These are phyloP conservation scores for Vicia faba DNA, from an alignment of 306 rosid genomes.

Conservation along the genomic window DNA sequence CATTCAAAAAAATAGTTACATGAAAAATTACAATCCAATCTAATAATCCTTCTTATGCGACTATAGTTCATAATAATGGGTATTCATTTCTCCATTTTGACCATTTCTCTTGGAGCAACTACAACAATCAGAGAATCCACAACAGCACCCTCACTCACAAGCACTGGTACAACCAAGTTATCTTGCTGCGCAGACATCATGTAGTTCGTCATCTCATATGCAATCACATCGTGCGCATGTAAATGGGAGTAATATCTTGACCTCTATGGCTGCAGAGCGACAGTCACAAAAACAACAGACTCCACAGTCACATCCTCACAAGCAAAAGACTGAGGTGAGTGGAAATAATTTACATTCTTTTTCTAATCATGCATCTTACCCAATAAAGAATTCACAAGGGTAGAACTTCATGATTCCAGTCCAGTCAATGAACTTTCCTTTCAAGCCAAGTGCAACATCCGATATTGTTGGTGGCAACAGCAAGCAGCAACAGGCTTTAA, in stretches of 20 bases:
- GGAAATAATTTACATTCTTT: slow-evolving; percentile 46
- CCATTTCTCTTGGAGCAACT: slow-evolving; percentile 53
- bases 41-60: slow-evolving; percentile 53
- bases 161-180: slow-evolving; percentile 47
- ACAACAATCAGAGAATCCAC: slow-evolving; percentile 54
- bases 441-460: slow-evolving; percentile 54
- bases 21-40: too few relatives aligned
- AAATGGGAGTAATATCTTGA: too few relatives aligned
- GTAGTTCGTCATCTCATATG: too few relatives aligned
- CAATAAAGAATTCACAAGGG: slow-evolving; percentile 48
- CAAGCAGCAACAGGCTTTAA: too few relatives aligned
- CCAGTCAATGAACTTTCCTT: slow-evolving; percentile 60
- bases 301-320: too few relatives aligned
- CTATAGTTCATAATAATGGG: slow-evolving; percentile 57
- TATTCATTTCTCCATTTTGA: slow-evolving; percentile 56
- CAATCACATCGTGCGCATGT: too few relatives aligned
- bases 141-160: slow-evolving; percentile 51
- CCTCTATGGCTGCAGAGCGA: too few relatives aligned
- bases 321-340: slow-evolving; percentile 46
- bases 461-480: too few relatives aligned
- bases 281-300: too few relatives aligned
- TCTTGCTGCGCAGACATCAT: slow-evolving; percentile 43
- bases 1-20: too few relatives aligned
- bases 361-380: slow-evolving; percentile 44
- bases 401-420: slow-evolving; percentile 58